phyloP scores from a whole-genome alignment of 192 early-diverging fungal genomes.

The Neocallimastix lanati region DNA sequence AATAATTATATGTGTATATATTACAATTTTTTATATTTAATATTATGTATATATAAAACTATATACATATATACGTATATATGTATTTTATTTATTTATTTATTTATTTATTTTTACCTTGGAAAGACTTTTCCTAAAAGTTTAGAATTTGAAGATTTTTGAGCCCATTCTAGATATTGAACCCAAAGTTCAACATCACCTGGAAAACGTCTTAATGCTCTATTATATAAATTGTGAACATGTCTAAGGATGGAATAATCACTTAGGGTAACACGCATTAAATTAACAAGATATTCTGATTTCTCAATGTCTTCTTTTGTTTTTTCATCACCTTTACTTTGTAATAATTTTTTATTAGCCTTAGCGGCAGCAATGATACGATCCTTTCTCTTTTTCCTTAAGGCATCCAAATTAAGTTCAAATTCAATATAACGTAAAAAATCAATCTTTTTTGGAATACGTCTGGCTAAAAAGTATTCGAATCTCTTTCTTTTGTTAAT shows the following conservation, averaged over 20 bases:
- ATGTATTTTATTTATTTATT: too few species aligned
- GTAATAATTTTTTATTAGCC: background rate
- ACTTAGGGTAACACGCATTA: constrained; percentile 29
- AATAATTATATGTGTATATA: too few species aligned
- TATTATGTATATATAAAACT: too few species aligned
- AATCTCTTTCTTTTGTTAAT: constrained; percentile 74
- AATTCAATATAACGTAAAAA: constrained; percentile 88
- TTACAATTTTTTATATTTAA: too few species aligned
- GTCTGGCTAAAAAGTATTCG: constrained; percentile 70
- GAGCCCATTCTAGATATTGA: constrained; percentile 77
- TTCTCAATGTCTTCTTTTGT: constrained; percentile 8
- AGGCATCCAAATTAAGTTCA: constrained; percentile 75
- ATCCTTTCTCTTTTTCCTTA: constrained; percentile 58
- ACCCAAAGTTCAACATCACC: constrained; percentile 72
- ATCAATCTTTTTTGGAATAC: constrained; percentile 50
- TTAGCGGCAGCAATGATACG: constrained; percentile 16
- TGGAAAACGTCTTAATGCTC: constrained; percentile 54
- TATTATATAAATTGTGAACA: constrained; percentile 62
- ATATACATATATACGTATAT: too few species aligned
- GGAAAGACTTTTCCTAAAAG: constrained; percentile 57
- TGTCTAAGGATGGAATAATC: constrained; percentile 58
- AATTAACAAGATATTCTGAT: background rate
- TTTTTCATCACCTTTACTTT: background rate
- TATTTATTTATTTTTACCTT: too few species aligned
- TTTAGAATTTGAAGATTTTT: constrained; percentile 24